Conservation (phyloP, 495 filamentous ascomycete species). For the Amphirosellinia nigrospora region DNA sequence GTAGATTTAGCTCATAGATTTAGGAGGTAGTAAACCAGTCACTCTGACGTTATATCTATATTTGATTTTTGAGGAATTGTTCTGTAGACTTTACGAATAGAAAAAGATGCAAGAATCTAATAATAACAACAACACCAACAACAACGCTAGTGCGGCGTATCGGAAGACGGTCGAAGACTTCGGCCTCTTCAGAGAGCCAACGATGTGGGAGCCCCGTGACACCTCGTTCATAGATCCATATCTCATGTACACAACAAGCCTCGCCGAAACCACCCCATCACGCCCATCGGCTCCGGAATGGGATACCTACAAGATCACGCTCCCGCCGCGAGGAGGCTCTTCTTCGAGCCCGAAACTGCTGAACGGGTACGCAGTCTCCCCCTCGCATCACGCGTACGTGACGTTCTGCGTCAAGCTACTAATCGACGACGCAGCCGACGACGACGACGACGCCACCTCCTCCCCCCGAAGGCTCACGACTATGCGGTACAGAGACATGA, state of each 20-base stretch:
- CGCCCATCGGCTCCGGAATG: slow-evolving; percentile 1
- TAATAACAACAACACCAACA: not conserved
- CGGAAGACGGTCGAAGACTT: slow-evolving; percentile 13
- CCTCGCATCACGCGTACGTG: slow-evolving; percentile 17
- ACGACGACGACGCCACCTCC: no score
- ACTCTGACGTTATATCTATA: not conserved
- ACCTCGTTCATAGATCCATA: slow-evolving; percentile 19
- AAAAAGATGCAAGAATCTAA: not conserved
- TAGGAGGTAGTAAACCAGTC: not conserved
- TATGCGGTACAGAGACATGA: slow-evolving; percentile 21
- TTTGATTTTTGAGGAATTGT: not conserved
- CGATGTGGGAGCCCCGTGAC: slow-evolving; percentile 5
- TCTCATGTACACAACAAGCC: not conserved
- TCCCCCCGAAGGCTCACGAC: not conserved
- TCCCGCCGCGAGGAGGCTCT: not conserved
- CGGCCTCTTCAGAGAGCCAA: not conserved
- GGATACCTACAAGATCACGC: slow-evolving; percentile 10
- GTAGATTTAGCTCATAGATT: not conserved
- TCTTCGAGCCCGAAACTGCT: not conserved
- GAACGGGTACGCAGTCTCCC: slow-evolving; percentile 14
- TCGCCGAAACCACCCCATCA: not conserved
- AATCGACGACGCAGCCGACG: not conserved
- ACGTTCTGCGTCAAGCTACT: slow-evolving; percentile 21
- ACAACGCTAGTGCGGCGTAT: not conserved
- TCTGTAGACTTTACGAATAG: no score